Conservation (phyloP, 208 protist species). For the Trypanosoma grayi region DNA sequence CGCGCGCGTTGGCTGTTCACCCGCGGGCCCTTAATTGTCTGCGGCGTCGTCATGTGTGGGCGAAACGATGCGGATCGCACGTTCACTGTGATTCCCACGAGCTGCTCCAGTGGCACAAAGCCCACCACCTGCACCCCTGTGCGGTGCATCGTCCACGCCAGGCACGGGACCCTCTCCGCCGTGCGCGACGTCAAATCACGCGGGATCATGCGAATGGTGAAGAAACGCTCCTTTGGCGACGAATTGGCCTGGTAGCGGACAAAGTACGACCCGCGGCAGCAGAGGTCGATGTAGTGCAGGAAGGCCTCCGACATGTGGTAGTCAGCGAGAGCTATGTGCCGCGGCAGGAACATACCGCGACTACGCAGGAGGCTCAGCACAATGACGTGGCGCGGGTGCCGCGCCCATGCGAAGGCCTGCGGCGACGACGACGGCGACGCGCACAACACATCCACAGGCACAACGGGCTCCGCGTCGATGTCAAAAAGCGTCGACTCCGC, state of each 20-base stretch:
- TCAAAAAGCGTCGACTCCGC: conserved; percentile 16
- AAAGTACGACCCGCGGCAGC: conserved; percentile 71
- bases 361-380: conserved; percentile 55
- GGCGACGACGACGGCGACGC: conserved; percentile 24
- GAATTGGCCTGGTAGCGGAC: conserved; percentile 48
- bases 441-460: conserved; percentile 47
- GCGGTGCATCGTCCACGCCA: conserved; percentile 59
- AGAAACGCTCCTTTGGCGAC: conserved; percentile 75
- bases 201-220: conserved; percentile 64
- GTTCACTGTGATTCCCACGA: conserved; percentile 67
- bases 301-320: conserved; percentile 86
- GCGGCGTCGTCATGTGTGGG: conserved; percentile 37
- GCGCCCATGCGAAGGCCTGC: conserved; percentile 39
- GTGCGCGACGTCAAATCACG: conserved; percentile 20
- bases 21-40: conserved; percentile 57
- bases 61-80: conserved; percentile 44
- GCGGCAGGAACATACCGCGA: conserved; percentile 57
- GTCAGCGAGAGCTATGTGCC: conserved; percentile 56
- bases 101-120: conserved; percentile 46
- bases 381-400: conserved; percentile 59
- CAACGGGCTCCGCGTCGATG: conserved; percentile 55
- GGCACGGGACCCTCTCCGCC: conserved; percentile 41
- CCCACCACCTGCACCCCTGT: conserved; percentile 49
- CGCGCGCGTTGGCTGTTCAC: conserved; percentile 56
- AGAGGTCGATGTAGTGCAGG: conserved; percentile 66